Evolutionary conservation across 495 filamentous ascomycete species (phyloP).

Genomic region (Aspergillus indologenus): DNA sequence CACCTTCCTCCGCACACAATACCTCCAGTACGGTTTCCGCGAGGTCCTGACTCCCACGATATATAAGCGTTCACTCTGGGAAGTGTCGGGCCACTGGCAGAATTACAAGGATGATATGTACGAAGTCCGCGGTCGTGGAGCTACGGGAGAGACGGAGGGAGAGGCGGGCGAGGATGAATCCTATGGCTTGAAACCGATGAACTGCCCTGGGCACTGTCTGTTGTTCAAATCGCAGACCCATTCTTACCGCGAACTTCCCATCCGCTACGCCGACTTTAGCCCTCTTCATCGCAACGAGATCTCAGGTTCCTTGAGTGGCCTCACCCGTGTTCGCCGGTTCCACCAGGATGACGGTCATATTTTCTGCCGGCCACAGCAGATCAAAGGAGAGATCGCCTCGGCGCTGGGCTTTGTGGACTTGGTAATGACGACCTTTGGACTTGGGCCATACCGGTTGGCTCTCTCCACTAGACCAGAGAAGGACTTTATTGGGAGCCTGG

Average conservation of each 20-base stretch:
- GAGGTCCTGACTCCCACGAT: conserved; percentile 93
- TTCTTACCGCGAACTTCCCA: conserved; percentile 79
- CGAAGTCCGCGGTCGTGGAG: conserved; percentile 66
- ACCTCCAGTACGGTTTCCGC: conserved; percentile 81
- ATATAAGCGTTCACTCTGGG: conserved; percentile 89
- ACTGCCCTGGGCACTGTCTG: conserved; percentile 91
- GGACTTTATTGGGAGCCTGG: conserved; percentile 71
- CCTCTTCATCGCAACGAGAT: conserved; percentile 88
- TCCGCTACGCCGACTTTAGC: conserved; percentile 91
- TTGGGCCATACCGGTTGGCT: conserved; percentile 72
- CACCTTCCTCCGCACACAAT: conserved; percentile 81
- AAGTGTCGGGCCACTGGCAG: conserved; percentile 84
- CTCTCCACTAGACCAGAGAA: conserved; percentile 77
- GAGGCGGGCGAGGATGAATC: conserved; percentile 64
- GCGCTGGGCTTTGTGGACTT: conserved; percentile 78
- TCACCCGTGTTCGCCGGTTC: conserved; percentile 88
- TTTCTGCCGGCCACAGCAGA: conserved; percentile 83
- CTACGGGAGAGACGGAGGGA: conserved; percentile 42
- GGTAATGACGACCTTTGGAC: conserved; percentile 70
- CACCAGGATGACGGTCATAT: conserved; percentile 97
- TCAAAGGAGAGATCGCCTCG: conserved; percentile 72
- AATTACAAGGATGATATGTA: conserved; percentile 97
- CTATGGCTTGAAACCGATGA: conserved; percentile 95
- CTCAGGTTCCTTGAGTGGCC: conserved; percentile 78
- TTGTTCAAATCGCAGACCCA: conserved; percentile 71